A percentile compares a stretch with the other conserved stretches of the same genome.
Evolutionary conservation across 2,329 filamentous ascomycete species (phyloP).

Genomic region (Thermothelomyces thermophilus): DNA sequence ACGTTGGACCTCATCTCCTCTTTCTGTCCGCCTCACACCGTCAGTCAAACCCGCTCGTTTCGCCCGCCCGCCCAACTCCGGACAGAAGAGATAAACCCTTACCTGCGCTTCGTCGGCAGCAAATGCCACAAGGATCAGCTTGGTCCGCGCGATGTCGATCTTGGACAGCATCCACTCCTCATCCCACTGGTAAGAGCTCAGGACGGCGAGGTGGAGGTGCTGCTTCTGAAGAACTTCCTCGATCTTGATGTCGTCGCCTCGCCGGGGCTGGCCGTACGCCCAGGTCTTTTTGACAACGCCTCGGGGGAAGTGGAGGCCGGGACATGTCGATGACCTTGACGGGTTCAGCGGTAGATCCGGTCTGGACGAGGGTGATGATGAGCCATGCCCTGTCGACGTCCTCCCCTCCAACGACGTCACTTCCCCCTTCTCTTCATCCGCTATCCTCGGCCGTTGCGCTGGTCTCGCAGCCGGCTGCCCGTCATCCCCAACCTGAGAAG

Average conservation of each 20-base stretch:
- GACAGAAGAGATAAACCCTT: conserved; percentile 19
- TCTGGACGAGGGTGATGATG: background rate
- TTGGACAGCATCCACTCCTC: conserved; percentile 72
- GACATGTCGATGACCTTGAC: background rate
- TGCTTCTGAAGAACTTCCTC: conserved; percentile 76
- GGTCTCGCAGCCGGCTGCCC: conserved; percentile 2
- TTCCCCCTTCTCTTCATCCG: too few relatives aligned
- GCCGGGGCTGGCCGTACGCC: conserved; percentile 55
- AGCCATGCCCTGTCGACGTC: background rate
- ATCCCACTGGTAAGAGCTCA: conserved; percentile 87
- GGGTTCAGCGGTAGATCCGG: background rate
- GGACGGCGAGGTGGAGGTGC: conserved; percentile 65
- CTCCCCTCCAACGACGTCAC: background rate
- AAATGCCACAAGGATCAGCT: conserved; percentile 54
- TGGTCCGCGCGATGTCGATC: conserved; percentile 53
- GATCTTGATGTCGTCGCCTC: conserved; percentile 70
- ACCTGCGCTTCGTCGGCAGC: conserved; percentile 49
- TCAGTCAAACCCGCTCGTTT: conserved; percentile 4
- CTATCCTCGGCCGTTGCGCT: conserved; percentile 14
- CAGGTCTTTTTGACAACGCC: conserved; percentile 80
- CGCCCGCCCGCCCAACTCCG: background rate
- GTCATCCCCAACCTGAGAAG: conserved; percentile 10
- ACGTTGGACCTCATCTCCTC: conserved; percentile 42
- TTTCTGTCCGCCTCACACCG: conserved; percentile 34
- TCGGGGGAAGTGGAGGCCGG: conserved; percentile 37